These are phyloP conservation scores for Hortiboletus flavorubellus DNA, from an alignment of 768 basidiomycete species.

Conservation along the genomic window DNA sequence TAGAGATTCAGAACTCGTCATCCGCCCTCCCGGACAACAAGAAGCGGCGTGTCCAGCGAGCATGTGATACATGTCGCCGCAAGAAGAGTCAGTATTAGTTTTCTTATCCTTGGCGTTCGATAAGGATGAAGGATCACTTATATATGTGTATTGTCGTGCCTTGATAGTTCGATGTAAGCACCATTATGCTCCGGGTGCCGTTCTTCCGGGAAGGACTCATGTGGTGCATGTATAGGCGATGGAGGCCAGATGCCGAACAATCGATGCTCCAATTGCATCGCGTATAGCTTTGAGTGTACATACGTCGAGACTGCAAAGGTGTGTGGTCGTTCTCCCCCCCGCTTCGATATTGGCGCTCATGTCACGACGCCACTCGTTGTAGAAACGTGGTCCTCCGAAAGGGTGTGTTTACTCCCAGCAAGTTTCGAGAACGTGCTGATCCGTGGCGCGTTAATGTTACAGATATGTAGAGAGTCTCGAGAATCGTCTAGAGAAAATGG, in stretches of 20 bases:
- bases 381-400: conserved; percentile 43
- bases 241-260: conserved; percentile 57
- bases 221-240: conserved; percentile 41
- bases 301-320: conserved; percentile 58
- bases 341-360: neutral
- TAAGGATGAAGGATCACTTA: neutral
- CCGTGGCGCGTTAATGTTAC: neutral
- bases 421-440: neutral
- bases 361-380: neutral
- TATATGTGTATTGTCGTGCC: neutral
- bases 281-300: conserved; percentile 47
- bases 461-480: conserved; percentile 66
- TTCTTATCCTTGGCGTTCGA: neutral
- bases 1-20: conserved; percentile 27
- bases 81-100: conserved; percentile 64
- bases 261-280: conserved; percentile 54
- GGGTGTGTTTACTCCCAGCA: conserved; percentile 21
- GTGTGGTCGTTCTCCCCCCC: neutral
- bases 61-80: conserved; percentile 78
- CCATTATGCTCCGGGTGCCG: neutral
- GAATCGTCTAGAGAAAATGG: conserved; percentile 60
- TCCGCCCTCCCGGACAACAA: conserved; percentile 42
- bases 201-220: neutral
- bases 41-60: conserved; percentile 71
- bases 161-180: conserved; percentile 26